Evolutionary conservation across 306 rosid species (phyloP).

Genomic region (Casuarina glauca): DNA sequence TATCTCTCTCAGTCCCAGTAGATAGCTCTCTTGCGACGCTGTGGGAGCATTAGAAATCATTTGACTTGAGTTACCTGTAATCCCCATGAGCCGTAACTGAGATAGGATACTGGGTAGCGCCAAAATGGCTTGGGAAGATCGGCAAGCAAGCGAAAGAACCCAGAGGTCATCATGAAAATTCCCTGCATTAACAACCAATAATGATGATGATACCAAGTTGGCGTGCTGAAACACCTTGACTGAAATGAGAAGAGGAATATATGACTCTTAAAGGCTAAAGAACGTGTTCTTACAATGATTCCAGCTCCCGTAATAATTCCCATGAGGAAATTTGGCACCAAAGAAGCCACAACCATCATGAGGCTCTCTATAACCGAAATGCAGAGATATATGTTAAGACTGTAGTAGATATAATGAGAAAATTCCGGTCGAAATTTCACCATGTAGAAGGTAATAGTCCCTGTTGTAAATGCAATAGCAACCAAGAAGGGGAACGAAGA

Average conservation of each 20-base stretch:
- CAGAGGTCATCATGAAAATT: slow-evolving; percentile 92
- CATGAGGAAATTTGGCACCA: slow-evolving; percentile 98
- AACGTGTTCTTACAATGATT: slow-evolving; percentile 65
- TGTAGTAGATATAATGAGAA: slow-evolving; percentile 59
- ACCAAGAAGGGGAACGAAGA: slow-evolving; percentile 95
- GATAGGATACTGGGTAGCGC: slow-evolving; percentile 67
- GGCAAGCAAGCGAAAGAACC: slow-evolving; percentile 57
- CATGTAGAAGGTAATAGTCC: slow-evolving; percentile 78
- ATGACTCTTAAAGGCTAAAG: not conserved
- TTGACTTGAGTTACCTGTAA: slow-evolving; percentile 47
- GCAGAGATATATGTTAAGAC: slow-evolving; percentile 65
- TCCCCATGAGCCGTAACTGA: slow-evolving; percentile 65
- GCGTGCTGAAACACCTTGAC: not conserved
- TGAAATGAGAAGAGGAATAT: not conserved
- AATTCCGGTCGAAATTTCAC: slow-evolving; percentile 78
- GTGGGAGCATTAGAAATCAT: not conserved
- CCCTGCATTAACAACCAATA: slow-evolving; percentile 56
- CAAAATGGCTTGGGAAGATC: slow-evolving; percentile 73
- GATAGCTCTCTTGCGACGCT: not conserved
- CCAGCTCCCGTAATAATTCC: slow-evolving; percentile 96
- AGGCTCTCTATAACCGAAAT: slow-evolving; percentile 91
- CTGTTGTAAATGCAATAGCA: slow-evolving; percentile 51
- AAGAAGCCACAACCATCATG: slow-evolving; percentile 98
- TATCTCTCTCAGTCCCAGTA: not conserved
- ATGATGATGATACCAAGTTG: not conserved